Base-by-base conservation (phyloP, 805 yeast species). In the Tetrapisispora namnaoensis region DNA sequence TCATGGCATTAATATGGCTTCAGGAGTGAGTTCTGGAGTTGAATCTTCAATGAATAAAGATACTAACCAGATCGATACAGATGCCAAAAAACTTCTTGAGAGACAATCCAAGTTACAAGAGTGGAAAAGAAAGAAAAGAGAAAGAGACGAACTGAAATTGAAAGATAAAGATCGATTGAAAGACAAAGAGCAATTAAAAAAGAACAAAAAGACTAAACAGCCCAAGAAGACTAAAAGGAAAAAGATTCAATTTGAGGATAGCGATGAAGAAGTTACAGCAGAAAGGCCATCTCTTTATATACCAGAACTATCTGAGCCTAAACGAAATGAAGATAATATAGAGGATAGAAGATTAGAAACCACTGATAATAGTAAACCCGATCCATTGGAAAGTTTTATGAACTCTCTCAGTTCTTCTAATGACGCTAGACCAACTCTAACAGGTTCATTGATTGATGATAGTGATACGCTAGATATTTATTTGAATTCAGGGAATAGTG, bases 311-410 rank as follows among this genome's bases (percentile, higher is more conserved):
- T 24, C 46, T 10, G 51, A 2, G 5, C 2, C 10, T 14, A 21
- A 2, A n/a, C 5, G 16, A 18, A 34, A 16, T n/a, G 21, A 34
- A 5, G 42, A 37, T 17, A 22, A 24, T 11, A 17, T 4, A 35
- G 6, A 17, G 14, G 7, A 28, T 27, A 16, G 8, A 16, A 8
- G 3, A 14, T 9, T 32, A 3, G 22, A 24, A 18, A 8, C 28
- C 11, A 24, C 7, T 34, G 20, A 20, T 8, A 32, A 11, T 13
- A 30, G 21, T 8, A 73, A 59, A 5, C 60, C 58, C 11, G 82
- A 77, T 51, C 70, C 79, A 0, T 56, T 77, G 21, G 81, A 79
- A 47, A 68, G 63, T 16, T 75, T 67, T 53, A 74, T 78, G 77
- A 52, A 60, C 1, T 52, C 7, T 46, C 60, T 45, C 8, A 17